Evolutionary conservation across 495 filamentous ascomycete genomes (phyloP).

Genomic region (Penicillium robsamsonii): DNA sequence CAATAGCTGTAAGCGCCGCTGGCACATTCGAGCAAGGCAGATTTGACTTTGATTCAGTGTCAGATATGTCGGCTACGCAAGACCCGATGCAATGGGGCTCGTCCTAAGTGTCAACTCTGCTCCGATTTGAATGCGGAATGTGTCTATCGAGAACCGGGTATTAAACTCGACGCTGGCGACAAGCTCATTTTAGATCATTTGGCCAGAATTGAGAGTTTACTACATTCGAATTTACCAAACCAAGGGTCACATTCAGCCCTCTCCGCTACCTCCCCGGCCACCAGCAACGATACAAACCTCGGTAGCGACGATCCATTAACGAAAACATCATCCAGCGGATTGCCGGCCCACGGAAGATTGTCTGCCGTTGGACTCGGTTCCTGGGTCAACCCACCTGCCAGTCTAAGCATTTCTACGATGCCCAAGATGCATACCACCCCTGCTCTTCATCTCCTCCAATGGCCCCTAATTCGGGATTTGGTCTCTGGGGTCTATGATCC

Average conservation of each 20-base stretch:
- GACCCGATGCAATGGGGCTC: conserved; percentile 78
- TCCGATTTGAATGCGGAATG: conserved; percentile 79
- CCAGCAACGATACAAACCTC: conserved; percentile 66
- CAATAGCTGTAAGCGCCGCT: conserved; percentile 60
- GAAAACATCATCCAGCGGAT: conserved; percentile 33
- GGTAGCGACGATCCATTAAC: conserved; percentile 61
- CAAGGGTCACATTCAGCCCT: conserved; percentile 45
- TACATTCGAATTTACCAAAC: conserved; percentile 62
- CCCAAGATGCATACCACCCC: conserved; percentile 79
- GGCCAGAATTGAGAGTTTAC: conserved; percentile 69
- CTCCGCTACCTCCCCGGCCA: conserved; percentile 59
- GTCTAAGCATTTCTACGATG: conserved; percentile 77
- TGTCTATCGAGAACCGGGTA: conserved; percentile 79
- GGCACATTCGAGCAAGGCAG: neutral
- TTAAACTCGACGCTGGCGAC: conserved; percentile 83
- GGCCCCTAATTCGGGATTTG: conserved; percentile 74
- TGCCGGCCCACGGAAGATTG: conserved; percentile 52
- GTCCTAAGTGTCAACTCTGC: conserved; percentile 80
- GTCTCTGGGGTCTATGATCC: conserved; percentile 75
- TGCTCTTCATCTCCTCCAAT: conserved; percentile 73
- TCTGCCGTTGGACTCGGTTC: conserved; percentile 67
- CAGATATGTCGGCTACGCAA: conserved; percentile 83
- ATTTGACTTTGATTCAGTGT: conserved; percentile 50
- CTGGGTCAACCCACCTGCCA: conserved; percentile 56
- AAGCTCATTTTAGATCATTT: conserved; percentile 79